phyloP scores from a whole-genome alignment of 176 grass and related monocot species.

The Oryza glaberrima region DNA sequence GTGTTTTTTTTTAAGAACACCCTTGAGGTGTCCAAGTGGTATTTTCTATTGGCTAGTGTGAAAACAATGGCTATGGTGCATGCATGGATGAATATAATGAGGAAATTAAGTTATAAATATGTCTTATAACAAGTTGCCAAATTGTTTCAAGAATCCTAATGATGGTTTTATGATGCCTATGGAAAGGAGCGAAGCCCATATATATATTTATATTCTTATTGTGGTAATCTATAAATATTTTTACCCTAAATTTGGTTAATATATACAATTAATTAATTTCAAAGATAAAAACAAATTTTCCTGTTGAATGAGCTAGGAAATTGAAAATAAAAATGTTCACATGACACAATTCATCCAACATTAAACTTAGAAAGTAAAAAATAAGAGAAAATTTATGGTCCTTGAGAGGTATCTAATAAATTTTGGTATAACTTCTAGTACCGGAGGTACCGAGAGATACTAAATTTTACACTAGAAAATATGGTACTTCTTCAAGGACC shows the following conservation, averaged over 20 bases:
- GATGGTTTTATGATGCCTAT: too few relatives aligned
- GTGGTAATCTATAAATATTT: not conserved
- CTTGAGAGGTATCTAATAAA: too few relatives aligned
- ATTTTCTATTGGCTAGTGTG: not conserved
- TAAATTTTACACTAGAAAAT: too few relatives aligned
- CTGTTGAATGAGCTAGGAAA: not conserved
- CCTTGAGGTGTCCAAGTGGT: not conserved
- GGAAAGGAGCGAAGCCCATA: not conserved
- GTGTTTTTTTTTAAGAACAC: too few relatives aligned
- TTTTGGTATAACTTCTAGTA: too few relatives aligned
- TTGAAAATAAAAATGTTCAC: not conserved
- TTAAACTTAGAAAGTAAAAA: not conserved
- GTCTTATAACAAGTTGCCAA: not conserved
- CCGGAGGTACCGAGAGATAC: too few relatives aligned
- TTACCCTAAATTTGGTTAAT: not conserved
- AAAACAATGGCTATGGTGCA: not conserved
- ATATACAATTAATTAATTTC: not conserved
- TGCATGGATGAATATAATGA: not conserved
- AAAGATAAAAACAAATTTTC: not conserved
- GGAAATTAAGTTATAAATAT: not conserved
- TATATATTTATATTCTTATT: not conserved
- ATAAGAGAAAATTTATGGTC: too few relatives aligned
- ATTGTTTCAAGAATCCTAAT: not conserved
- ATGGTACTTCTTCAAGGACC: too few relatives aligned
- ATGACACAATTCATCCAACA: not conserved